Conservation (phyloP, 2,329 filamentous ascomycete genomes). For the Hysterium pulicare region DNA sequence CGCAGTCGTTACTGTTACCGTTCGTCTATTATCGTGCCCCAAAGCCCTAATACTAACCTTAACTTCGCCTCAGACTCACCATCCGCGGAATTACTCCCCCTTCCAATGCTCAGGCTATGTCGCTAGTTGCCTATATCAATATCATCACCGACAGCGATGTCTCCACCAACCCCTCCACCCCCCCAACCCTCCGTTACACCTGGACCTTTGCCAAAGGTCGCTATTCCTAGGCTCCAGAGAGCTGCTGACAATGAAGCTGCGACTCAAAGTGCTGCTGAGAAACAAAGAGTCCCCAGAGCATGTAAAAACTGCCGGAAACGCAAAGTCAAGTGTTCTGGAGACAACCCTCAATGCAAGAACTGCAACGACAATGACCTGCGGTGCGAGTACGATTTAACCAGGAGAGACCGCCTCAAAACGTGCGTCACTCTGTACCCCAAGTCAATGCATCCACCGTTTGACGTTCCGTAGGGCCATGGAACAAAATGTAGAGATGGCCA, state of each 20-base stretch:
- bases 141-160: no score
- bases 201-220: neutral
- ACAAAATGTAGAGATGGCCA: constrained; percentile 25
- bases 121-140: no score
- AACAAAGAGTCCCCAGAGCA: constrained; percentile 25
- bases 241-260: neutral
- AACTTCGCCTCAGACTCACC: no score
- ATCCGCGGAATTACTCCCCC: no score
- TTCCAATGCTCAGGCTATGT: no score
- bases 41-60: no score
- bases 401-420: constrained; percentile 34
- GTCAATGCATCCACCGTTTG: constrained; percentile 1
- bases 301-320: constrained; percentile 34
- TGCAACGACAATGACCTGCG: constrained; percentile 23
- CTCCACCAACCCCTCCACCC: neutral
- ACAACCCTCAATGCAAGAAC: constrained; percentile 29
- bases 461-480: constrained; percentile 19
- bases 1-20: no score
- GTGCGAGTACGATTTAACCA: constrained; percentile 34
- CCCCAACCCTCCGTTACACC: neutral
- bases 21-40: no score
- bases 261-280: neutral
- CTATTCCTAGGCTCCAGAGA: neutral
- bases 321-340: constrained; percentile 39
- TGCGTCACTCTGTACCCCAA: constrained; percentile 12